These are phyloP conservation scores for Potentilla sterilis DNA, from an alignment of 306 rosid species.

Conservation along the genomic window DNA sequence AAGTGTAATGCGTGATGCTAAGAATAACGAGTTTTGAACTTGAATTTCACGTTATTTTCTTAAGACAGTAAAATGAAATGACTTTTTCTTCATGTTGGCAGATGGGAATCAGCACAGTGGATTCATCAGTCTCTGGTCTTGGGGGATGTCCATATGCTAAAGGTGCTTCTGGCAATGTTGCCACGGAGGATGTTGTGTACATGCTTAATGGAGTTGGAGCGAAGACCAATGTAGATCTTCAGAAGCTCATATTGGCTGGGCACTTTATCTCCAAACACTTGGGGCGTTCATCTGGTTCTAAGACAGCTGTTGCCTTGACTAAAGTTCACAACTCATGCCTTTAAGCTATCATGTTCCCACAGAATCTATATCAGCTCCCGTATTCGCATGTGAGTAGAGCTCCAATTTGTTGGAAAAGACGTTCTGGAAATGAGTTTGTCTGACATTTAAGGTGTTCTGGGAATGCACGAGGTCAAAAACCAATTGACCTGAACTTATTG, in stretches of 20 bases:
- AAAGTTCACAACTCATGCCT: slow-evolving; percentile 46
- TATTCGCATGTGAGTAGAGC: too few species aligned
- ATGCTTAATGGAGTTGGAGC: slow-evolving; percentile 81
- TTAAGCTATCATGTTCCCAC: slow-evolving; percentile 42
- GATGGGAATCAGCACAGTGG: slow-evolving; percentile 77
- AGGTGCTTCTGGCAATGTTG: slow-evolving; percentile 93
- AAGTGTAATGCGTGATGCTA: background rate
- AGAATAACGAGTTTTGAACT: background rate
- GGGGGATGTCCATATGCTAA: slow-evolving; percentile 96
- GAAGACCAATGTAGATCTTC: slow-evolving; percentile 68
- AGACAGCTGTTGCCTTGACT: slow-evolving; percentile 66
- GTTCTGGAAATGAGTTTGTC: too few species aligned
- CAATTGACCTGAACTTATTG: too few species aligned
- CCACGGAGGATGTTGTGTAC: slow-evolving; percentile 92
- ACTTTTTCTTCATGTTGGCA: slow-evolving; percentile 20
- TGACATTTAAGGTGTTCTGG: too few species aligned
- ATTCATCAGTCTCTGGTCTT: slow-evolving; percentile 88
- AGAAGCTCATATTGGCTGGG: slow-evolving; percentile 73
- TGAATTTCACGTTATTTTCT: background rate
- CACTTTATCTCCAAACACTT: slow-evolving; percentile 77
- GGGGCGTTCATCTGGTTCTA: slow-evolving; percentile 72
- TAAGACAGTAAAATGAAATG: background rate
- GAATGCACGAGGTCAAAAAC: too few species aligned
- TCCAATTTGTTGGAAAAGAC: too few species aligned
- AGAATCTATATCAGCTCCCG: too few species aligned